phyloP scores from a whole-genome alignment of 2,329 filamentous ascomycete species.

The Colletotrichum caudatum region DNA sequence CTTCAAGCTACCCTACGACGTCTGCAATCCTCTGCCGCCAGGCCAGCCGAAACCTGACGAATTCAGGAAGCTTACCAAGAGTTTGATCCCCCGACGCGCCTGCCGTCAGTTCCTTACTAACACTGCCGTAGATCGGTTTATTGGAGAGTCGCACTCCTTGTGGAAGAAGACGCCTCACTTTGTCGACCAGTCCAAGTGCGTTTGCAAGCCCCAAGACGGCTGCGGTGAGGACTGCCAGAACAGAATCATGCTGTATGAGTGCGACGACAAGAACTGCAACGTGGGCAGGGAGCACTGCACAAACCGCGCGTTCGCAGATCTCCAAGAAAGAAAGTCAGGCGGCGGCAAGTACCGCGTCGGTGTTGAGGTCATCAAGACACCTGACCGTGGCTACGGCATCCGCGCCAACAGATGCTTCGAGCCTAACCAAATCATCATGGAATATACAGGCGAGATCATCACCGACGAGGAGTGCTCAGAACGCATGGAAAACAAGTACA shows the following conservation, averaged over 20 bases:
- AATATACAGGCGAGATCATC: constrained; percentile 98
- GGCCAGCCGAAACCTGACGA: constrained; percentile 93
- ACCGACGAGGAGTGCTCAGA: constrained; percentile 93
- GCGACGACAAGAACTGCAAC: constrained; percentile 89
- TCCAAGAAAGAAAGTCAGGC: constrained; percentile 79
- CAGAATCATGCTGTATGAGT: constrained; percentile 97
- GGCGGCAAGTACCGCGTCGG: constrained; percentile 92
- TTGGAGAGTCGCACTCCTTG: constrained; percentile 82
- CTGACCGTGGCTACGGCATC: constrained; percentile 89
- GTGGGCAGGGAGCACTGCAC: constrained; percentile 79
- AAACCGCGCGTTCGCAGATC: constrained; percentile 88
- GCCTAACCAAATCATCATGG: constrained; percentile 95
- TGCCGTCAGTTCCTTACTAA: constrained; percentile 6
- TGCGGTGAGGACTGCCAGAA: constrained; percentile 95
- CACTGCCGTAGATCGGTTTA: constrained; percentile 75
- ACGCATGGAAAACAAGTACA: constrained; percentile 93
- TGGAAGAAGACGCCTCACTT: constrained; percentile 85
- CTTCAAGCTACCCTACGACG: constrained; percentile 90
- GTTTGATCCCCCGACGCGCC: constrained; percentile 63
- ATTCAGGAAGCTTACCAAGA: constrained; percentile 92
- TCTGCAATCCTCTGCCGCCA: constrained; percentile 87
- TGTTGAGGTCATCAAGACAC: constrained; percentile 93
- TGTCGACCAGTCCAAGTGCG: constrained; percentile 80
- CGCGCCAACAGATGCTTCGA: constrained; percentile 89
- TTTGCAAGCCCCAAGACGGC: constrained; percentile 81